Conservation (phyloP, 495 filamentous ascomycete species). For the Trichodelitschia bisporula region DNA sequence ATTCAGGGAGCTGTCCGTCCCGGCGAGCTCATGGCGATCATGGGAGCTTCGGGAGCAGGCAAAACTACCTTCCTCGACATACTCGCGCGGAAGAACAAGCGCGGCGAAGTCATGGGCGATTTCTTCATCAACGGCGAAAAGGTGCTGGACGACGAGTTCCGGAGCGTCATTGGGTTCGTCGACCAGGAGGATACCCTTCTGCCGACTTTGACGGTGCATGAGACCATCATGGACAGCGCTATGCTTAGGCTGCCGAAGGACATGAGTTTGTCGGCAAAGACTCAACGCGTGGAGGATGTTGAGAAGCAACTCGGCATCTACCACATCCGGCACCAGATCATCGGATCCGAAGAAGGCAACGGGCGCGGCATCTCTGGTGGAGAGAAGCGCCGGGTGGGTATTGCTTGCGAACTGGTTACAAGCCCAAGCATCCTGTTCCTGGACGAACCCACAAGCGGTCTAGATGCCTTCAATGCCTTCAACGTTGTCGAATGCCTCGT, state of each 20-base stretch:
- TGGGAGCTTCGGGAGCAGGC: conserved; percentile 92
- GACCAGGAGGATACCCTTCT: conserved; percentile 98
- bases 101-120: conserved; percentile 50
- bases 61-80: conserved; percentile 98
- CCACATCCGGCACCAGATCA: conserved; percentile 75
- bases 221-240: conserved; percentile 89
- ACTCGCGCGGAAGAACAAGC: conserved; percentile 91
- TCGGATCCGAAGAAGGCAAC: conserved; percentile 92
- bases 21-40: conserved; percentile 85
- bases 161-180: conserved; percentile 81
- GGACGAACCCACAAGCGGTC: conserved; percentile 86
- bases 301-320: conserved; percentile 87
- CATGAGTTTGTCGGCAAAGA: conserved; percentile 68
- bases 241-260: conserved; percentile 70
- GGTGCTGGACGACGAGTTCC: conserved; percentile 63
- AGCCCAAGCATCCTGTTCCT: conserved; percentile 94
- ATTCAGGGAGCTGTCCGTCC: conserved; percentile 69
- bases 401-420: conserved; percentile 92
- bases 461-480: conserved; percentile 91
- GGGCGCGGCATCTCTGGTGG: conserved; percentile 91
- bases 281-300: conserved; percentile 73
- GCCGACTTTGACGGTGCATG: conserved; percentile 87
- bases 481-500: conserved; percentile 94
- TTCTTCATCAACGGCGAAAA: conserved; percentile 92
- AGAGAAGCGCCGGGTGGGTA: conserved; percentile 86